Conservation (phyloP, 192 early-diverging fungal species). For the Podochytrium sp. region DNA sequence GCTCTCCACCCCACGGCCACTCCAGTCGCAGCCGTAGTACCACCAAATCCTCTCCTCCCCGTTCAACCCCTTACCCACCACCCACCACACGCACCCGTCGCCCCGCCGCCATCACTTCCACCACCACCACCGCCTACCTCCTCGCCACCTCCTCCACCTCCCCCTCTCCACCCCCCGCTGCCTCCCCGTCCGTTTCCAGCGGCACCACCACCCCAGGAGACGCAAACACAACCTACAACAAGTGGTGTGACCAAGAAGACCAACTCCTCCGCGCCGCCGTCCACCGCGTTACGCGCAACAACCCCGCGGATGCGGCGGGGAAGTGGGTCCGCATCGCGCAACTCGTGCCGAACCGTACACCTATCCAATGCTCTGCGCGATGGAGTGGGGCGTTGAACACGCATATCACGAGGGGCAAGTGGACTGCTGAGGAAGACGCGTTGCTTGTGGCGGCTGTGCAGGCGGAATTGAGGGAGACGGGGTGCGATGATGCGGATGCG, state of each 20-base stretch:
- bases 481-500: neutral
- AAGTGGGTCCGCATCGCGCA: slow-evolving; percentile 40
- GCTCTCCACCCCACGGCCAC: no score
- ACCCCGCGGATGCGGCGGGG: slow-evolving; percentile 39
- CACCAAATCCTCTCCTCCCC: no score
- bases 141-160: neutral
- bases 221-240: slow-evolving; percentile 25
- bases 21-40: no score
- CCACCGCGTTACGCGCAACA: slow-evolving; percentile 40
- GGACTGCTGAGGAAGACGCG: slow-evolving; percentile 41
- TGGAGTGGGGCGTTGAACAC: slow-evolving; percentile 41
- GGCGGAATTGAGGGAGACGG: neutral
- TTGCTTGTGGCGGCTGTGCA: slow-evolving; percentile 34
- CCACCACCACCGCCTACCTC: no score
- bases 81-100: no score
- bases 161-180: neutral
- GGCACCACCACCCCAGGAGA: neutral
- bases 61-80: no score
- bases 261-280: slow-evolving; percentile 72
- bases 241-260: slow-evolving; percentile 83
- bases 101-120: no score
- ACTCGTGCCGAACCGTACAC: slow-evolving; percentile 32
- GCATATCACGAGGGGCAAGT: slow-evolving; percentile 43
- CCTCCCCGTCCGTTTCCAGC: neutral
- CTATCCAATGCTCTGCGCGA: slow-evolving; percentile 38